Conservation (phyloP, 352 stramenopile species). For the Globisporangium uncinulatum region DNA sequence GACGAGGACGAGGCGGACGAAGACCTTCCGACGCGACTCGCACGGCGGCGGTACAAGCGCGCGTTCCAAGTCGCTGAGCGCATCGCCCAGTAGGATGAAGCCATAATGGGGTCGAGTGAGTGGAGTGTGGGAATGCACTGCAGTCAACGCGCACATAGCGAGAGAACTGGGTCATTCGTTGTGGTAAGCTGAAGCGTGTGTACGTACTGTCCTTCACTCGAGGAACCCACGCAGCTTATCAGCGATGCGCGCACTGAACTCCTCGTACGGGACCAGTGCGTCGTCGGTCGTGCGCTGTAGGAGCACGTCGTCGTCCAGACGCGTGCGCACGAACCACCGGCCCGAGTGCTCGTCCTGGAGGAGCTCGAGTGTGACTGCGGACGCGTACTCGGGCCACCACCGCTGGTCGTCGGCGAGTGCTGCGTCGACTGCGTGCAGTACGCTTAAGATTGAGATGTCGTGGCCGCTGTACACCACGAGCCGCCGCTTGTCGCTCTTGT, state of each 20-base stretch:
- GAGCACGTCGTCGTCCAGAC: slow-evolving; percentile 44
- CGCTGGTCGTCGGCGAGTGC: slow-evolving; percentile 32
- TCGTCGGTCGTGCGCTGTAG: slow-evolving; percentile 14
- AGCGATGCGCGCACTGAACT: slow-evolving; percentile 36
- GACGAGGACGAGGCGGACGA: slow-evolving; percentile 37
- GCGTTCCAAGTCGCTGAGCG: slow-evolving; percentile 70
- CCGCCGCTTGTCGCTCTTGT: slow-evolving; percentile 45
- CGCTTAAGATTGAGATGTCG: slow-evolving; percentile 69
- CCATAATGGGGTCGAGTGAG: too few relatives aligned
- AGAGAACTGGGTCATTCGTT: not conserved
- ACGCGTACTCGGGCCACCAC: slow-evolving; percentile 76
- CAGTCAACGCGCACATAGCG: not conserved
- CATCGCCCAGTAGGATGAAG: slow-evolving; percentile 34
- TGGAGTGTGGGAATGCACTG: too few relatives aligned
- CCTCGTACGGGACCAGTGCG: slow-evolving; percentile 23
- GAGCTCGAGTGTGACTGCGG: slow-evolving; percentile 59
- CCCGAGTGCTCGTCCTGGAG: slow-evolving; percentile 46
- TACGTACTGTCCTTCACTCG: not conserved
- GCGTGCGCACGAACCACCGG: slow-evolving; percentile 50
- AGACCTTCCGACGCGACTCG: slow-evolving; percentile 49
- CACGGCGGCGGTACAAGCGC: slow-evolving; percentile 71
- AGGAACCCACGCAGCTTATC: slow-evolving; percentile 17
- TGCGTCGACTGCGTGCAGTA: slow-evolving; percentile 60
- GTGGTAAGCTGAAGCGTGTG: too few relatives aligned
- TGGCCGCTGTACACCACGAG: slow-evolving; percentile 80